A percentile compares a stretch with the other conserved stretches of the same genome.
Conservation (phyloP, 176 grass and related monocot species). For the Musa itinerans region DNA sequence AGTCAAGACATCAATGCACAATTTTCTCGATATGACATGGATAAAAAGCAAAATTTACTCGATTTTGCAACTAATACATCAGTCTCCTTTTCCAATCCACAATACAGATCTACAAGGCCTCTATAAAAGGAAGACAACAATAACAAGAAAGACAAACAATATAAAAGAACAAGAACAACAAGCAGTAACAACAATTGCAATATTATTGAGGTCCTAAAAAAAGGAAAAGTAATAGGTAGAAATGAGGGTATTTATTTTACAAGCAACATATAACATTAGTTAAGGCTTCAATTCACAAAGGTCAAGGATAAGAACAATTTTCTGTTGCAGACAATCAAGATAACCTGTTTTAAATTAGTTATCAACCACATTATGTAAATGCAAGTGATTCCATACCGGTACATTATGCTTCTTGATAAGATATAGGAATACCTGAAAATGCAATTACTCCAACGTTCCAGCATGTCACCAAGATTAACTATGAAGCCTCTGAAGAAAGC, state of each 20-base stretch:
- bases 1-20: not conserved
- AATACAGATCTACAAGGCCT: not conserved
- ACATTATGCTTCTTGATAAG: not conserved
- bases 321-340: not conserved
- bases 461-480: constrained; percentile 97
- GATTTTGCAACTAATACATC: too few relatives aligned
- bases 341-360: not conserved
- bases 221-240: too few relatives aligned
- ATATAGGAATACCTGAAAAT: constrained; percentile 64
- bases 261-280: not conserved
- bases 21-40: not conserved
- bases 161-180: too few relatives aligned
- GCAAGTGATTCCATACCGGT: not conserved
- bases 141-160: not conserved
- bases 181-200: too few relatives aligned
- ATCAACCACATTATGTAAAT: not conserved
- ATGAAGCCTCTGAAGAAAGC: constrained; percentile 63
- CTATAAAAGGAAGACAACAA: not conserved
- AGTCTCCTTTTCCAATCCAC: too few relatives aligned
- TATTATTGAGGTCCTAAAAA: too few relatives aligned
- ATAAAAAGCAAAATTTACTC: too few relatives aligned
- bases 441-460: constrained; percentile 88
- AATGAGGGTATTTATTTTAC: too few relatives aligned
- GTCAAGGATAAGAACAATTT: not conserved
- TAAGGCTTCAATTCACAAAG: not conserved